A percentile compares a stretch with the other conserved stretches of the same genome.
Conservation (phyloP, 345 rosid genomes). For the Streptanthus diversifolius region DNA sequence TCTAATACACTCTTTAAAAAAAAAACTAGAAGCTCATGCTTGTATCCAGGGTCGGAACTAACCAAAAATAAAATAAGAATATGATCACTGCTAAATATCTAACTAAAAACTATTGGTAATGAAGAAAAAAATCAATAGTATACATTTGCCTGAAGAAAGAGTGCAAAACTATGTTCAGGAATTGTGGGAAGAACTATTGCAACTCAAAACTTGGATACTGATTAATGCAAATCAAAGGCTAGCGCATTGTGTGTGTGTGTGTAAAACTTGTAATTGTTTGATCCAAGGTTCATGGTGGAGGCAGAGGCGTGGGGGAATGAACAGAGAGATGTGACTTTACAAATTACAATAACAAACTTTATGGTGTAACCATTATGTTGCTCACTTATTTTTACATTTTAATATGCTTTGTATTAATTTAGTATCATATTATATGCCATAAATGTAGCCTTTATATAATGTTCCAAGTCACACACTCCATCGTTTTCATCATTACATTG, state of each 20-base stretch:
- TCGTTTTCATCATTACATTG: constrained; percentile 25
- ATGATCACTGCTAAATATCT: background rate
- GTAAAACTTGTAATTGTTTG: constrained; percentile 21
- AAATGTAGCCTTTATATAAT: constrained; percentile 25
- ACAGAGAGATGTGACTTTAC: constrained; percentile 33
- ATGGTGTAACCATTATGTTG: constrained; percentile 33
- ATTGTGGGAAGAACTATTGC: background rate
- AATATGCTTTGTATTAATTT: constrained; percentile 7
- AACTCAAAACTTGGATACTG: background rate
- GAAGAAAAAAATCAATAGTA: too few species aligned
- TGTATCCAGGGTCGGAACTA: background rate
- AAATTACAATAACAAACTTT: constrained; percentile 30
- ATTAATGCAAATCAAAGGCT: background rate
- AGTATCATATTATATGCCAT: constrained; percentile 15
- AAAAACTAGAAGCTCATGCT: background rate
- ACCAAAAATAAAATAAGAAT: background rate
- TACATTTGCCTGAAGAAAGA: too few species aligned
- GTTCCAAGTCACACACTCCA: constrained; percentile 33
- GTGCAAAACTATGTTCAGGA: too few species aligned
- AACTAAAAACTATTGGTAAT: too few species aligned
- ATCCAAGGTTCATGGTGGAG: constrained; percentile 22
- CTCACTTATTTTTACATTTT: constrained; percentile 24
- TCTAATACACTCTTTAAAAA: background rate
- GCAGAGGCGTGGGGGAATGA: constrained; percentile 43
- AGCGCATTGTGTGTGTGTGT: too few species aligned